These are phyloP conservation scores for Arthrobotrys megalospora DNA, from an alignment of 2,329 filamentous ascomycete species.

Conservation along the genomic window DNA sequence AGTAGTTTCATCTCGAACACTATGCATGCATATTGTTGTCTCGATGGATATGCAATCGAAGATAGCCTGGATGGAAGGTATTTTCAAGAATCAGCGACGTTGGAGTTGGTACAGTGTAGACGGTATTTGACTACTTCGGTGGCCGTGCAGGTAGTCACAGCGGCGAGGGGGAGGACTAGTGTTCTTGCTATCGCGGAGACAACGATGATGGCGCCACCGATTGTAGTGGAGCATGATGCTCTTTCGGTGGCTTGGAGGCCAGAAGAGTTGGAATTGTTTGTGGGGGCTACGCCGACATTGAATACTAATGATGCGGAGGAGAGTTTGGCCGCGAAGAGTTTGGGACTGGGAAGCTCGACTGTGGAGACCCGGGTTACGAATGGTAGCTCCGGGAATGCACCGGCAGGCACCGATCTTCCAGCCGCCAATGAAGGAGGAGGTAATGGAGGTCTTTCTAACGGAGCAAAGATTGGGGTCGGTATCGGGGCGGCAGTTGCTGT, in stretches of 20 bases:
- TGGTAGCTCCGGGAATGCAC: background rate
- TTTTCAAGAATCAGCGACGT: constrained; percentile 12
- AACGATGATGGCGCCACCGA: constrained; percentile 14
- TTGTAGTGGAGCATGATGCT: constrained; percentile 29
- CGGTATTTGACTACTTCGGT: constrained; percentile 24
- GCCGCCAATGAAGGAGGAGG: background rate
- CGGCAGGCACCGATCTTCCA: background rate
- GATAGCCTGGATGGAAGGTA: constrained; percentile 14
- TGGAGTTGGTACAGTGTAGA: constrained; percentile 24
- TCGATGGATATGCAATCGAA: constrained; percentile 5
- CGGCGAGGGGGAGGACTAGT: background rate
- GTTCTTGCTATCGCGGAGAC: constrained; percentile 12
- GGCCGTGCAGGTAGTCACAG: background rate
- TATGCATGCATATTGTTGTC: constrained; percentile 35
- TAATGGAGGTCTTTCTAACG: constrained; percentile 13
- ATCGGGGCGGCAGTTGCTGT: constrained; percentile 5
- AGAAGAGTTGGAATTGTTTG: constrained; percentile 5
- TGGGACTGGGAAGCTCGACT: background rate
- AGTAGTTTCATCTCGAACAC: constrained; percentile 14
- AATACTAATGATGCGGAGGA: constrained; percentile 12
- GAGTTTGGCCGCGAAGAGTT: constrained; percentile 3
- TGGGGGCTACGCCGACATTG: constrained; percentile 12
- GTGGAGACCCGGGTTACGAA: background rate
- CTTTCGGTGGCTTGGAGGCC: constrained; percentile 25
- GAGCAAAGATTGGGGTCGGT: constrained; percentile 32